Conservation (phyloP, 306 rosid species). For the Quercus agrifolia region DNA sequence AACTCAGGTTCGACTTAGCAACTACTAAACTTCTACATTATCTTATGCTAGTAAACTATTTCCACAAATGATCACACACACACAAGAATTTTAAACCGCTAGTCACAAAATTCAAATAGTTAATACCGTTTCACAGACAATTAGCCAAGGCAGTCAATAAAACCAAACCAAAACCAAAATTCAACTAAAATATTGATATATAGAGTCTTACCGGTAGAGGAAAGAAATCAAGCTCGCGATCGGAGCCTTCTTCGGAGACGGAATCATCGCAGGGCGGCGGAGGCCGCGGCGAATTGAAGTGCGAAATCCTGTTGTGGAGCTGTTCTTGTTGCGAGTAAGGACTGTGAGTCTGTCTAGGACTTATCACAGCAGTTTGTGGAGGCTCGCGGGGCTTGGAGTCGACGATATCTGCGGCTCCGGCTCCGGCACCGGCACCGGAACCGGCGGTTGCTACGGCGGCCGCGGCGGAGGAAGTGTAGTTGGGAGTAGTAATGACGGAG, state of each 20-base stretch:
- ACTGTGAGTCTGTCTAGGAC: slow-evolving; percentile 18
- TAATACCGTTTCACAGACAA: neutral
- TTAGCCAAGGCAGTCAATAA: neutral
- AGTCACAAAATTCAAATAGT: neutral
- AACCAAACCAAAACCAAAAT: neutral
- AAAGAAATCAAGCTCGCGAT: slow-evolving; percentile 41
- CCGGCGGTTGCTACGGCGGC: no score
- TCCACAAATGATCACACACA: neutral
- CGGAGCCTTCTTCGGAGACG: slow-evolving; percentile 46
- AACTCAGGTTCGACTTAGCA: neutral
- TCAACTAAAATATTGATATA: no score
- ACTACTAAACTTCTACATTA: neutral
- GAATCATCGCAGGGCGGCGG: slow-evolving; percentile 29
- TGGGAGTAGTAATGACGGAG: slow-evolving; percentile 45
- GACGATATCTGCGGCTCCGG: slow-evolving; percentile 12
- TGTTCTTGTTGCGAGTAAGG: slow-evolving; percentile 29
- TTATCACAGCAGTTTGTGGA: slow-evolving; percentile 12
- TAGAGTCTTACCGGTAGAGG: slow-evolving; percentile 35
- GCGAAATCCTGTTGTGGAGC: slow-evolving; percentile 34
- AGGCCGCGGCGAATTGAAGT: slow-evolving; percentile 37
- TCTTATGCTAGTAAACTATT: neutral
- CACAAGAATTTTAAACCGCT: neutral
- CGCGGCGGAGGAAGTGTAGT: slow-evolving; percentile 30
- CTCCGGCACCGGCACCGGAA: no score
- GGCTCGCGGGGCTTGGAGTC: slow-evolving; percentile 35